Evolutionary conservation across 2,329 filamentous ascomycete species (phyloP).

Genomic region (Microdochium bolleyi): DNA sequence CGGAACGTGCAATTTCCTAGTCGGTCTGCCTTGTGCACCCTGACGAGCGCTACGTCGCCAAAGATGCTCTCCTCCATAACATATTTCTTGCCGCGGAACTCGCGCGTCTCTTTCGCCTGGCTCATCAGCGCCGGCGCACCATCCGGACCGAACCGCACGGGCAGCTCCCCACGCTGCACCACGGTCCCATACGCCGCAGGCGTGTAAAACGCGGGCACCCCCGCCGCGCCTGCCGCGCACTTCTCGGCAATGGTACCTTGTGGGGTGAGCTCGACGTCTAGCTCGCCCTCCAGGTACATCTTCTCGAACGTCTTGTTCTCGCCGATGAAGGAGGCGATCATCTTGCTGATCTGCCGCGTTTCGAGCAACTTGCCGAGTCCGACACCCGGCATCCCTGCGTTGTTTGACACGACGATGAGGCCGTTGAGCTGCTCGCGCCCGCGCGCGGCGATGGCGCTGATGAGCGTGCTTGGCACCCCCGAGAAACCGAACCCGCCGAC

Average conservation of each 20-base stretch:
- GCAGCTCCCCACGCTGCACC: conserved; percentile 50
- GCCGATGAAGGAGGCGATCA: conserved; percentile 62
- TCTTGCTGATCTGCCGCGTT: conserved; percentile 57
- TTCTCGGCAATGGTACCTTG: conserved; percentile 63
- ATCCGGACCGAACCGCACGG: too few species aligned
- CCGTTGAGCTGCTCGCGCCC: conserved; percentile 45
- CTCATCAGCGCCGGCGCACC: too few species aligned
- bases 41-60: conserved; percentile 62
- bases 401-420: conserved; percentile 62
- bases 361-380: conserved; percentile 53
- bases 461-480: conserved; percentile 51
- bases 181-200: conserved; percentile 57
- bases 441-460: conserved; percentile 39
- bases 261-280: conserved; percentile 60
- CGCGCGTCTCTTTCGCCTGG: conserved; percentile 51
- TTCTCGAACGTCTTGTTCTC: conserved; percentile 64
- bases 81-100: conserved; percentile 60
- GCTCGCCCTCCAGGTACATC: conserved; percentile 58
- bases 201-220: conserved; percentile 64
- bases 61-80: conserved; percentile 63
- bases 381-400: conserved; percentile 57
- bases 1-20: conserved; percentile 61
- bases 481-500: conserved; percentile 55
- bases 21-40: conserved; percentile 62
- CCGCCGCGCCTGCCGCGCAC: conserved; percentile 56